Base-by-base conservation (phyloP, 2,329 filamentous ascomycete species). In the Periglandula ipomoeae region DNA sequence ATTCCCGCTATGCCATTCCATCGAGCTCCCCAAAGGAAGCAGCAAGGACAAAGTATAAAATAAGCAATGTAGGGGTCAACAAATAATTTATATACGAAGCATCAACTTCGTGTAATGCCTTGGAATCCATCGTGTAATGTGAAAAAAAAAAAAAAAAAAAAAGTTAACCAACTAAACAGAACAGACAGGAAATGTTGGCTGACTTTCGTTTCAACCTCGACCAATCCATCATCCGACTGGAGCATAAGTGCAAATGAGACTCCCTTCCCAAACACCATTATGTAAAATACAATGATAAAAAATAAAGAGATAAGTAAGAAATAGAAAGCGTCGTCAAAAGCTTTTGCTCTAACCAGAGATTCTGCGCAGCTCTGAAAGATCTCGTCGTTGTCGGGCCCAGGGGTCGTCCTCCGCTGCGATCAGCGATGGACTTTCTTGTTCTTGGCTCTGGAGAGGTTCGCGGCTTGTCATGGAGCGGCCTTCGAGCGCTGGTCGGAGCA, bases 391-490 rank as follows among this genome's bases (percentile, higher is more conserved):
- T 70, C 71, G 75, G 61, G 68, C 64, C 55, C 79, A 61, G 41
- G 72, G 67, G 76, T 79, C 66, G 22, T 61, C 61, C 41, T 62
- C 53, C 17, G 75, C 75, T 50, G 56, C 35, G 46, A 83, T 68
- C 46, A 84, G 68, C 26, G 75, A 72, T 23, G 85, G 83, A 63
- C 81, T 87, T 47, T 82, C 81, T 48, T 76, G 65, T 53, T 73
- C 79, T 43, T 59, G 58, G 17, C 75, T 73, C 43, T 67, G 71
- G 49, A 82, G 67, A 10, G 77, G 73, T 44, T 83, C 84, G 40
- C 78, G 76, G 49, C 81, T 82, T n/a, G 86, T 89, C 57, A 83
- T 79, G 15, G 87, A 78, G 52, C 87, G 76, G 44, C 74, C 69
- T 56, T 86, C 70, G 19, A 71, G 55, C 23, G 70, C 56, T 62